A percentile compares a stretch with the other conserved stretches of the same genome.
phyloP scores from a whole-genome alignment of 1,284 basidiomycete species.

The Neonothopanus nambi region DNA sequence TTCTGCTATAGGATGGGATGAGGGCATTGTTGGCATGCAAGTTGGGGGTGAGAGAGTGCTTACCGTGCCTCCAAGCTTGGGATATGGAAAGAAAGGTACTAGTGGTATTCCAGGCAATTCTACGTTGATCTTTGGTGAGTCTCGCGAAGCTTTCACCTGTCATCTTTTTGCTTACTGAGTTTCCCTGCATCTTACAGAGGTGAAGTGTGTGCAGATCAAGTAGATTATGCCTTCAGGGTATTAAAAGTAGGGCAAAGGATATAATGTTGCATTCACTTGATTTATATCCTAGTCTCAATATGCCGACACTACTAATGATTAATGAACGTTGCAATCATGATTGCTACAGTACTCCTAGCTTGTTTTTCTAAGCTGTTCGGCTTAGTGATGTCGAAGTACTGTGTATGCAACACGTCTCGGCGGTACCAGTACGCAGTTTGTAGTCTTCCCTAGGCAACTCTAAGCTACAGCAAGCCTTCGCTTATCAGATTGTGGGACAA shows the following conservation, averaged over 20 bases:
- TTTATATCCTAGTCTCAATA: no score
- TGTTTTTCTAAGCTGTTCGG: background rate
- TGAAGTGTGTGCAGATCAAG: constrained; percentile 71
- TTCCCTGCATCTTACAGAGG: constrained; percentile 53
- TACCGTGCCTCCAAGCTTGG: constrained; percentile 72
- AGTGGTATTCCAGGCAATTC: constrained; percentile 65
- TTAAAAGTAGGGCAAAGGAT: constrained; percentile 6
- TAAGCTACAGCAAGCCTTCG: no score
- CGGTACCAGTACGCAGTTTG: background rate
- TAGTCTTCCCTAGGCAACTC: no score
- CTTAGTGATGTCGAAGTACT: background rate
- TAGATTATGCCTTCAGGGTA: constrained; percentile 30
- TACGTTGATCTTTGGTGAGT: constrained; percentile 72
- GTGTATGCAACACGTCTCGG: background rate
- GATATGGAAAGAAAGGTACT: constrained; percentile 62
- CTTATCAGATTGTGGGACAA: no score
- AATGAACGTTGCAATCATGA: no score
- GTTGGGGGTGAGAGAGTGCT: constrained; percentile 88
- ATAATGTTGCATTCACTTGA: no score
- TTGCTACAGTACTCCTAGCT: no score
- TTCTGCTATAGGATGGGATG: constrained; percentile 73
- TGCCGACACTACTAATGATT: no score
- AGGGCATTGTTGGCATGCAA: constrained; percentile 90
- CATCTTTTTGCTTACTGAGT: constrained; percentile 18
- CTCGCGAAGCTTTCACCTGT: background rate